Conservation (phyloP, 208 protist genomes). For the Crithidia acanthocephali region DNA sequence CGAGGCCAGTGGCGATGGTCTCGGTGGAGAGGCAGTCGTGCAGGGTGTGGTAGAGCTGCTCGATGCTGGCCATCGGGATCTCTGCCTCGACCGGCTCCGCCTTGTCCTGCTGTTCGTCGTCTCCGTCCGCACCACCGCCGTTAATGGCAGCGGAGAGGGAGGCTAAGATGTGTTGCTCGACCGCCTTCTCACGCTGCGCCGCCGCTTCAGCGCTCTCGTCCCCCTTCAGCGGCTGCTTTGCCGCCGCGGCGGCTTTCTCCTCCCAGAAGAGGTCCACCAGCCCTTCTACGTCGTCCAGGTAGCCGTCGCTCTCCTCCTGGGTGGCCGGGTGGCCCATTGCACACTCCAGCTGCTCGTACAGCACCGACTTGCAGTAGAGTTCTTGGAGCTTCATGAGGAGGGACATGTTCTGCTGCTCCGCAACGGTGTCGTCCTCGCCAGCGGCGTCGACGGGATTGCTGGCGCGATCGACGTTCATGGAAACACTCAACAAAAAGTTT, state of each 20-base stretch:
- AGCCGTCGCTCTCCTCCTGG: constrained; percentile 65
- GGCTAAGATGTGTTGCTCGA: constrained; percentile 29
- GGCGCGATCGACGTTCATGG: neutral
- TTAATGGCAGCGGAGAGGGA: constrained; percentile 33
- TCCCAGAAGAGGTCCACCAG: constrained; percentile 63
- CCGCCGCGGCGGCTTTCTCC: constrained; percentile 23
- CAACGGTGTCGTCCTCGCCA: constrained; percentile 21
- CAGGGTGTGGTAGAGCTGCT: constrained; percentile 64
- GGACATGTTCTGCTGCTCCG: constrained; percentile 54
- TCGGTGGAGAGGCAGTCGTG: constrained; percentile 41
- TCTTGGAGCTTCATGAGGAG: constrained; percentile 70
- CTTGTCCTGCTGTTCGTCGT: constrained; percentile 12
- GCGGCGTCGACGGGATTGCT: neutral
- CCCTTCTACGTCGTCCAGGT: constrained; percentile 83
- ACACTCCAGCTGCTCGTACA: constrained; percentile 77
- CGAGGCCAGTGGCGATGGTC: constrained; percentile 47
- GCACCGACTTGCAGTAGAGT: constrained; percentile 83
- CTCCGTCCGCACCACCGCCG: constrained; percentile 8
- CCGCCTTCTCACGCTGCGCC: constrained; percentile 18
- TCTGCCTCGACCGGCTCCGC: constrained; percentile 40
- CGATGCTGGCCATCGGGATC: constrained; percentile 59
- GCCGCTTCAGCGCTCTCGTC: constrained; percentile 5
- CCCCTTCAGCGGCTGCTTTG: constrained; percentile 10
- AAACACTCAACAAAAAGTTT: neutral
- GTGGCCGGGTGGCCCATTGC: constrained; percentile 73